A percentile compares a stretch with the other conserved stretches of the same genome.
phyloP scores from a whole-genome alignment of 352 stramenopile species.

The Phytopythium helicoides region DNA sequence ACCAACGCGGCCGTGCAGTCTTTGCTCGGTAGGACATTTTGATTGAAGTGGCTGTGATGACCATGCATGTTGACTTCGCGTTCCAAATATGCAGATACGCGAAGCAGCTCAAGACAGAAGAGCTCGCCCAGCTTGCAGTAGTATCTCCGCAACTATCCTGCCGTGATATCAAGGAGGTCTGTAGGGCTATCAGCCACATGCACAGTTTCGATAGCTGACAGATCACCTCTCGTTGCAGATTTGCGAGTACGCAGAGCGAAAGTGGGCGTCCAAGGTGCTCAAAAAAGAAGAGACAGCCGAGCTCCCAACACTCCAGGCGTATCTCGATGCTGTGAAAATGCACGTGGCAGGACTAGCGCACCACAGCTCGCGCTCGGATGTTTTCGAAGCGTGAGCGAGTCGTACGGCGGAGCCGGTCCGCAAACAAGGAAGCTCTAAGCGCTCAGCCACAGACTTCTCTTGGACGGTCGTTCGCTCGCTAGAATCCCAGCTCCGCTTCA shows the following conservation, averaged over 20 bases:
- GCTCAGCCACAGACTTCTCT: too few relatives aligned
- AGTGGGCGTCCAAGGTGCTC: constrained; percentile 89
- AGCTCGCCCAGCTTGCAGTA: constrained; percentile 74
- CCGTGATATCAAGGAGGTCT: constrained; percentile 93
- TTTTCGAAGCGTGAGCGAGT: constrained; percentile 48
- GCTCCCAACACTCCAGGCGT: constrained; percentile 61
- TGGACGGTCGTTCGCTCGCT: too few relatives aligned
- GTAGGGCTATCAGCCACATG: not conserved
- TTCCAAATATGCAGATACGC: constrained; percentile 65
- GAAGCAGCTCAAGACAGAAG: constrained; percentile 81
- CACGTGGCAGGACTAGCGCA: constrained; percentile 49
- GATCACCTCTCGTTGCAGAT: constrained; percentile 35
- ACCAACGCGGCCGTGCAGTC: constrained; percentile 76
- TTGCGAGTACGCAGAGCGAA: constrained; percentile 92
- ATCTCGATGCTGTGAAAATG: constrained; percentile 75
- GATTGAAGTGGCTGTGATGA: not conserved
- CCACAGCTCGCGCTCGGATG: constrained; percentile 31
- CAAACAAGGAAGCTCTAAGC: too few relatives aligned
- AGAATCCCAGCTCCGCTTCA: too few relatives aligned
- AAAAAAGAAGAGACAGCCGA: constrained; percentile 81
- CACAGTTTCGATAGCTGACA: not conserved
- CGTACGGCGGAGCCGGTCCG: too few relatives aligned
- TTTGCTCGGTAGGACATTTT: constrained; percentile 69
- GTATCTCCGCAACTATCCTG: constrained; percentile 88
- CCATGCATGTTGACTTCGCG: not conserved